Percentiles rank a stretch among this genome's conserved stretches.
These are phyloP conservation scores for Cryptococcus sp. DNA, from an alignment of 1,284 basidiomycete genomes.

Conservation along the genomic window DNA sequence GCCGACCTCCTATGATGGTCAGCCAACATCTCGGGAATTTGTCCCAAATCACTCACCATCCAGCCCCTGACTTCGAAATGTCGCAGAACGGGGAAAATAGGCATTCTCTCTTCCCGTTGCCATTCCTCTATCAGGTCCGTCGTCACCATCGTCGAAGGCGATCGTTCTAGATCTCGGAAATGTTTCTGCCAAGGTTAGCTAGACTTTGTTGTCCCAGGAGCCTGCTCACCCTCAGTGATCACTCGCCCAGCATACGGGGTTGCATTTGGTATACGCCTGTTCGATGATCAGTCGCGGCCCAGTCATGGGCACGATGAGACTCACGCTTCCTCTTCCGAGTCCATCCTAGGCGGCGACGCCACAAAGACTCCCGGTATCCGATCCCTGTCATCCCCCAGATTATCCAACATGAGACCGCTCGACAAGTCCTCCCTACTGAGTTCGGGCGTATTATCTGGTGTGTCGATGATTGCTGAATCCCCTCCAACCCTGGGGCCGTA, in stretches of 20 bases:
- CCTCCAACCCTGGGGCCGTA: neutral
- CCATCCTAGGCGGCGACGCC: conserved; percentile 2
- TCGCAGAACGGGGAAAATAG: conserved; percentile 38
- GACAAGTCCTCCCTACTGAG: neutral
- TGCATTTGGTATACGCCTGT: conserved; percentile 11
- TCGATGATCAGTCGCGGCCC: neutral
- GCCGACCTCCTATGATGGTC: neutral
- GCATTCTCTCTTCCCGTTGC: conserved; percentile 26
- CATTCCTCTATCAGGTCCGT: conserved; percentile 20
- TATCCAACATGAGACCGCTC: neutral
- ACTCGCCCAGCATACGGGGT: conserved; percentile 27
- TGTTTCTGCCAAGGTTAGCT: conserved; percentile 20
- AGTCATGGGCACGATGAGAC: neutral
- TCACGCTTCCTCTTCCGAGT: neutral
- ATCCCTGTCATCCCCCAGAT: neutral
- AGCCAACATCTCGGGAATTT: conserved; percentile 4
- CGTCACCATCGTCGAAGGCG: conserved; percentile 51
- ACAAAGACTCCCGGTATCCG: neutral
- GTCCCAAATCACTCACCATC: conserved; percentile 7
- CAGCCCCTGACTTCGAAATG: conserved; percentile 26
- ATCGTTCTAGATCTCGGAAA: conserved; percentile 57
- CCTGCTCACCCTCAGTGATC: conserved; percentile 18
- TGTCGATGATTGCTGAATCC: neutral
- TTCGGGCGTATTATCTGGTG: neutral
- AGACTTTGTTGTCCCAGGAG: neutral